A percentile compares a stretch with the other conserved stretches of the same genome.
Conservation (phyloP, 169 alveolate species). For the Cryptosporidium felis region DNA sequence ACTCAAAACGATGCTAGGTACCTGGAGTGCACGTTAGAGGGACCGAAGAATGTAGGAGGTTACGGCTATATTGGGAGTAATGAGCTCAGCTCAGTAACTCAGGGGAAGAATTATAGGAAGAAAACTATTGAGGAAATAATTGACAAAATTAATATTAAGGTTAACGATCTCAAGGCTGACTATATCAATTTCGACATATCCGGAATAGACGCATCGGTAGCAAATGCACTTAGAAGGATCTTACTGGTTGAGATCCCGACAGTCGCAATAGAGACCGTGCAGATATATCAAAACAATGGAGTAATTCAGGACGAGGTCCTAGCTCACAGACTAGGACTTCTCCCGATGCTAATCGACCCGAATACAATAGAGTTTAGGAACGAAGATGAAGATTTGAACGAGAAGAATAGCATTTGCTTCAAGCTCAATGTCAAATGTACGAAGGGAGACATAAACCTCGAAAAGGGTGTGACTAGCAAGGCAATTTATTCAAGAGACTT, state of each 20-base stretch:
- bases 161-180: constrained; percentile 46
- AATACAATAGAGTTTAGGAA: constrained; percentile 83
- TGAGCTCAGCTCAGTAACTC: not conserved
- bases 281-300: constrained; percentile 85
- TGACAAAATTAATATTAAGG: constrained; percentile 54
- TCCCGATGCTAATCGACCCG: constrained; percentile 96
- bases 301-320: constrained; percentile 98
- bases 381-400: constrained; percentile 81
- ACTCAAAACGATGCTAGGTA: too few relatives aligned
- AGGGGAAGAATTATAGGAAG: not conserved
- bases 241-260: constrained; percentile 96
- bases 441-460: constrained; percentile 27
- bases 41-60: constrained; percentile 65
- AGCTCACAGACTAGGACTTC: constrained; percentile 97
- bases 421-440: constrained; percentile 74
- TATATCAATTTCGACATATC: constrained; percentile 78
- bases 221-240: constrained; percentile 94
- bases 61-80: constrained; percentile 64
- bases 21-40: constrained; percentile 52
- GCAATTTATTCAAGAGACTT: constrained; percentile 90
- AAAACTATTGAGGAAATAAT: constrained; percentile 49
- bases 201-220: constrained; percentile 91
- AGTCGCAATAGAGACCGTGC: constrained; percentile 94
- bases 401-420: constrained; percentile 80
- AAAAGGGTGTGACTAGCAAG: constrained; percentile 70